phyloP scores from a whole-genome alignment of 345 rosid genomes.

The Psidium friedrichsthalianum region DNA sequence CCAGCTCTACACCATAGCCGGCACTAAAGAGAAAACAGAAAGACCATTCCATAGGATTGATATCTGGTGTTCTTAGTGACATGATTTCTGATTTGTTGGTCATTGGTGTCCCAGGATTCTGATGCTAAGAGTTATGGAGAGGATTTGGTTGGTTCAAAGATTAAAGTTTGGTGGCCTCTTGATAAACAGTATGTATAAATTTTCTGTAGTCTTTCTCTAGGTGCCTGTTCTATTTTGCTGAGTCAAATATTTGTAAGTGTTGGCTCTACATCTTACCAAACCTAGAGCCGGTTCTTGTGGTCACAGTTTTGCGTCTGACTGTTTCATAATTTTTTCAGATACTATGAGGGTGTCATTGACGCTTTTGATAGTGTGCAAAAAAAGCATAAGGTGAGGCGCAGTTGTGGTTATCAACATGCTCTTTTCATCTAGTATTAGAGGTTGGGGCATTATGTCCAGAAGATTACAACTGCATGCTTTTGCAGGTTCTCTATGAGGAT shows the following conservation, averaged over 20 bases:
- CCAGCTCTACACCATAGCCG: background rate
- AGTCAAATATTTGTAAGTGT: background rate
- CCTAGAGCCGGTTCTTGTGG: background rate
- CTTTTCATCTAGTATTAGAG: background rate
- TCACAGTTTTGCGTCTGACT: background rate
- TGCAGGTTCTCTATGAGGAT: slow-evolving; percentile 63
- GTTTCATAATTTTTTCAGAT: slow-evolving; percentile 35
- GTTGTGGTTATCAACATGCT: background rate
- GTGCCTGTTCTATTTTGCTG: background rate
- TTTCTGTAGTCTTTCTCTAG: background rate
- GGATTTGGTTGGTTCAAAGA: slow-evolving; percentile 54
- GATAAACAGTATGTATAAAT: slow-evolving; percentile 45
- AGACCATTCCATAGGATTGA: background rate
- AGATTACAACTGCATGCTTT: background rate
- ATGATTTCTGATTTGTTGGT: slow-evolving; percentile 2
- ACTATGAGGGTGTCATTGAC: slow-evolving; percentile 49
- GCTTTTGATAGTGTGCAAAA: slow-evolving; percentile 47
- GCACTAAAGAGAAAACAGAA: background rate
- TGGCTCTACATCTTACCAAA: background rate
- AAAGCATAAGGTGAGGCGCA: slow-evolving; percentile 60
- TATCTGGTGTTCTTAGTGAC: background rate
- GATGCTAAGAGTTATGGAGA: slow-evolving; percentile 26
- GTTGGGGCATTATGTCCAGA: background rate
- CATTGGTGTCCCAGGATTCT: slow-evolving; percentile 36
- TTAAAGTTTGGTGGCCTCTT: slow-evolving; percentile 90